phyloP scores from a whole-genome alignment of 2,329 filamentous ascomycete genomes.

The Talaromyces islandicus region DNA sequence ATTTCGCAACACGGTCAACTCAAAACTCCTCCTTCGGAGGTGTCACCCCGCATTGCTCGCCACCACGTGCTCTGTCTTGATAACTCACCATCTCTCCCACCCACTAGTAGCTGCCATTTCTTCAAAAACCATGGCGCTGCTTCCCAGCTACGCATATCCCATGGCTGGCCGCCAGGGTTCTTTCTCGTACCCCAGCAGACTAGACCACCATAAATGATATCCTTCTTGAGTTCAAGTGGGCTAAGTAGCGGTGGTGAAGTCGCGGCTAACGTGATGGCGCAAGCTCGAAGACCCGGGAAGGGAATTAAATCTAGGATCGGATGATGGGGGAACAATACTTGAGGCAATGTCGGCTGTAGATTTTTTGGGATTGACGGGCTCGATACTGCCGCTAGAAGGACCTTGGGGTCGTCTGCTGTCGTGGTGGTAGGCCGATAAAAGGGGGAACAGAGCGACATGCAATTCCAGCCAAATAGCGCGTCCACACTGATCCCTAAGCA shows the following conservation, averaged over 20 bases:
- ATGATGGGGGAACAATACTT: slow-evolving; percentile 11
- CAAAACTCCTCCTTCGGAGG: background rate
- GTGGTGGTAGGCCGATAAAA: slow-evolving; percentile 1
- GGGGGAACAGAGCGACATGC: slow-evolving; percentile 4
- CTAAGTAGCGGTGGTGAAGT: slow-evolving; percentile 4
- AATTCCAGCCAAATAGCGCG: background rate
- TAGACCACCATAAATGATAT: slow-evolving; percentile 10
- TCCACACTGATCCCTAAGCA: background rate
- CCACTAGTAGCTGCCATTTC: slow-evolving; percentile 34
- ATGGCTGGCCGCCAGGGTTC: slow-evolving; percentile 29
- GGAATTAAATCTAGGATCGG: slow-evolving; percentile 9
- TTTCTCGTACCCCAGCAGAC: slow-evolving; percentile 9
- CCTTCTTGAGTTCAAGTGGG: slow-evolving; percentile 10
- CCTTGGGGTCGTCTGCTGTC: slow-evolving; percentile 3
- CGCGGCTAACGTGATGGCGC: slow-evolving; percentile 6
- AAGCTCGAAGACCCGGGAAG: slow-evolving; percentile 6
- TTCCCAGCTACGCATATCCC: slow-evolving; percentile 43
- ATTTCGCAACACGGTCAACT: background rate
- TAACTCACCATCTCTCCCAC: slow-evolving; percentile 33
- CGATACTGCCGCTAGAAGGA: slow-evolving; percentile 1
- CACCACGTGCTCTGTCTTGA: slow-evolving; percentile 19
- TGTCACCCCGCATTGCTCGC: slow-evolving; percentile 15
- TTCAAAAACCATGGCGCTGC: slow-evolving; percentile 39
- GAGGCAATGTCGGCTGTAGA: slow-evolving; percentile 8
- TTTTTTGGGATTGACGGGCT: slow-evolving; percentile 7